Evolutionary conservation across 306 rosid genomes (phyloP), one percentile per base, ranked within the genome.

Genomic region (Fagus sylvatica): DNA sequence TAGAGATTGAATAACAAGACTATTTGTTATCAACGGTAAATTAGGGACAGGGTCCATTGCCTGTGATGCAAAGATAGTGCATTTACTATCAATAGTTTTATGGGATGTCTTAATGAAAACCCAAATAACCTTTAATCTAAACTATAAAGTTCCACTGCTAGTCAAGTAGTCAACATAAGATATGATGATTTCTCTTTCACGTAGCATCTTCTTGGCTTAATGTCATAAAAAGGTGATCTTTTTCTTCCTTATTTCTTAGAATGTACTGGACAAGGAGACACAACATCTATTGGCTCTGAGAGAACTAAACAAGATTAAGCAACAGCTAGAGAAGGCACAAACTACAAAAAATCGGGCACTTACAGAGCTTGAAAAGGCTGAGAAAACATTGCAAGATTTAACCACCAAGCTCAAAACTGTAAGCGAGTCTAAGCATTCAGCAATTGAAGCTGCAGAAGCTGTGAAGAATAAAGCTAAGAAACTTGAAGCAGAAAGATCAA

Each of bases 231-330:
- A 54, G 42, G 33, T 34, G 56, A n/a, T 53, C 33, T 70, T 39
- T 56, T 61, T 49, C 19, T 68, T 60, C 5, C 5, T 60, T 37
- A 54, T 57, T 69, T 83, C 80, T 10, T 79, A 90, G 97, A 84
- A 73, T 87, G 93, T 88, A 19, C 33, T 89, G 81, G 93, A 92
- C 73, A 90, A 82, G 83, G 96, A 90, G 87, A 85, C 98, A 36
- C 90, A 89, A 53, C 88, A 90, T 78, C 74, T 89, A 53, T 79
- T 94, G 87, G 89, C 91, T 5, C 93, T 81, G 74, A 91, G 73
- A 73, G 91, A 91, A 80, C 70, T 94, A 8, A 54, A 59, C 89
- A 85, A 79, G 80, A 56, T 88, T 56, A 86, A 88, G 86, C 80
- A 84, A 69, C 81, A 87, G 41, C 81, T 85, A 6, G 85, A 76